phyloP scores from a whole-genome alignment of 2,329 filamentous ascomycete genomes.

The Arthroderma uncinatum region DNA sequence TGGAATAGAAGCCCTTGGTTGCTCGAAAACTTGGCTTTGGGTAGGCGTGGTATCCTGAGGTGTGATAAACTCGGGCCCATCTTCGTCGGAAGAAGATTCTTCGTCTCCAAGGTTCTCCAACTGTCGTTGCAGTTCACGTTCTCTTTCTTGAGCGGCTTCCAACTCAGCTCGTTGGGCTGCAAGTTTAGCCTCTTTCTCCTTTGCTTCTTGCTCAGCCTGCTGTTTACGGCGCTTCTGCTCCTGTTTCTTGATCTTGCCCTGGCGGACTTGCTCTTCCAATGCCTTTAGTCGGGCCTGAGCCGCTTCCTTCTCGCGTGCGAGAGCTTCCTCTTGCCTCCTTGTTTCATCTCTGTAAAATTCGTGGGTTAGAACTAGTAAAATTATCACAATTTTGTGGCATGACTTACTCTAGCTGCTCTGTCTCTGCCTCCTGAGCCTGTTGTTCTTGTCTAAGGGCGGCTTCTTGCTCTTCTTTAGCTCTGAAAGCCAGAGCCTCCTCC shows the following conservation, averaged over 20 bases:
- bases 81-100: constrained; percentile 63
- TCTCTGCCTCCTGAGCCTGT: constrained; percentile 62
- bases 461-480: constrained; percentile 42
- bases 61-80: constrained; percentile 60
- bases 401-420: constrained; percentile 71
- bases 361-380: background rate
- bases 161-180: constrained; percentile 81
- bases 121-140: constrained; percentile 79
- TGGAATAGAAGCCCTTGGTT: constrained; percentile 20
- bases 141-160: constrained; percentile 78
- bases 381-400: background rate
- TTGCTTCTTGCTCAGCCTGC: constrained; percentile 72
- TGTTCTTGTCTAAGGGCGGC: constrained; percentile 56
- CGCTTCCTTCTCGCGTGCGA: constrained; percentile 67
- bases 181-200: constrained; percentile 76
- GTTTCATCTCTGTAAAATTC: constrained; percentile 53
- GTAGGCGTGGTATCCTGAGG: constrained; percentile 50
- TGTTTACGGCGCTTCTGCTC: constrained; percentile 92
- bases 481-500: constrained; percentile 37
- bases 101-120: constrained; percentile 67
- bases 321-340: constrained; percentile 64
- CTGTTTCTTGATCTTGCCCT: constrained; percentile 89
- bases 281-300: constrained; percentile 73
- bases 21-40: constrained; percentile 44
- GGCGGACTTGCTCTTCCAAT: constrained; percentile 84